Conservation (phyloP, 371 early-diverging fungal genomes). For the Mortierella sp. region DNA sequence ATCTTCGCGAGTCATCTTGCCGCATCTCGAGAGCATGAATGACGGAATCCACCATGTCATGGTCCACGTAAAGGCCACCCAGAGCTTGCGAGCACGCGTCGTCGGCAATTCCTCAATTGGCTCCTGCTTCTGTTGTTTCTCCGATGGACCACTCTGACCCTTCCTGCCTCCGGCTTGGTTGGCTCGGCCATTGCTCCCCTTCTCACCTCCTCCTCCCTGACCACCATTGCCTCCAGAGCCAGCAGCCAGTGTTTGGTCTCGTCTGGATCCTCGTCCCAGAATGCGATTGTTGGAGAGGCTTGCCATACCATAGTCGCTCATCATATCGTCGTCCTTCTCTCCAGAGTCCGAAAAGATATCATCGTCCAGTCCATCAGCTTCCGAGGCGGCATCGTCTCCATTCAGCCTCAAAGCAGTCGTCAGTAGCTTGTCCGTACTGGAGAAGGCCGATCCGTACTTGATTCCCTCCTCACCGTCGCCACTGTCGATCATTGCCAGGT, state of each 20-base stretch:
- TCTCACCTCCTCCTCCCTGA: conserved; percentile 13
- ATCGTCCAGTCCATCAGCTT: conserved; percentile 41
- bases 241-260: background rate
- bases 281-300: background rate
- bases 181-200: background rate
- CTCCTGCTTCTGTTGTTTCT: conserved; percentile 55
- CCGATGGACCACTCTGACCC: conserved; percentile 44
- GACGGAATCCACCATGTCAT: conserved; percentile 87
- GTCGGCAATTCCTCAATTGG: conserved; percentile 63
- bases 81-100: conserved; percentile 72
- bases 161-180: conserved; percentile 12
- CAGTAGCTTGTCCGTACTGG: conserved; percentile 41
- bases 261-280: conserved; percentile 11
- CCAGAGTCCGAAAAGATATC: conserved; percentile 43
- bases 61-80: conserved; percentile 78
- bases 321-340: conserved; percentile 48
- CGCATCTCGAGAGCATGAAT: conserved; percentile 65
- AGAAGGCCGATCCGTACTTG: conserved; percentile 30
- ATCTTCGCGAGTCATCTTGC: conserved; percentile 89
- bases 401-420: background rate
- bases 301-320: conserved; percentile 49
- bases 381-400: conserved; percentile 30
- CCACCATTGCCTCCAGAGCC: background rate
- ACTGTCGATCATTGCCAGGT: conserved; percentile 47
- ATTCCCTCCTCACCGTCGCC: conserved; percentile 35